Percentiles rank a stretch among this genome's conserved stretches.
phyloP scores from a whole-genome alignment of 2,329 filamentous ascomycete species.

The Colletotrichum siamense region DNA sequence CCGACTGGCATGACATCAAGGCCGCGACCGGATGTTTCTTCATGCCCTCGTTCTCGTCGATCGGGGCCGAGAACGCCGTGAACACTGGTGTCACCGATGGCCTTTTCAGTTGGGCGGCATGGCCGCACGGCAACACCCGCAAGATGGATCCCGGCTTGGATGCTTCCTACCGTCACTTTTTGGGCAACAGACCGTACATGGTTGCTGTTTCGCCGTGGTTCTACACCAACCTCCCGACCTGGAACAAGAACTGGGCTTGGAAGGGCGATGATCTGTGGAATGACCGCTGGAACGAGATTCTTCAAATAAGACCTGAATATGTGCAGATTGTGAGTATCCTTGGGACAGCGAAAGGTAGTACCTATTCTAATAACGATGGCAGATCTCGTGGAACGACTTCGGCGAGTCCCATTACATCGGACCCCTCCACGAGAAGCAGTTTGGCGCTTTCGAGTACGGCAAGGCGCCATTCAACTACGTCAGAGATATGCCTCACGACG shows the following conservation, averaged over 20 bases:
- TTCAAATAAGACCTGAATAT: conserved; percentile 51
- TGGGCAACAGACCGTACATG: conserved; percentile 42
- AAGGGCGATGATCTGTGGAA: conserved; percentile 65
- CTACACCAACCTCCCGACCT: conserved; percentile 62
- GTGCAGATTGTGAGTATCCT: conserved; percentile 48
- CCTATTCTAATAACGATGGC: not conserved
- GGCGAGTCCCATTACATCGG: conserved; percentile 62
- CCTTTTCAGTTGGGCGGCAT: conserved; percentile 42
- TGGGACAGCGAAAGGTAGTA: accelerated
- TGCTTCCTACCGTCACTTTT: conserved; percentile 19
- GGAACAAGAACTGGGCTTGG: conserved; percentile 68
- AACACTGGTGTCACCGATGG: conserved; percentile 32
- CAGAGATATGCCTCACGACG: conserved; percentile 52
- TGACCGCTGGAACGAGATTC: conserved; percentile 60
- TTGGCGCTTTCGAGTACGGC: conserved; percentile 14
- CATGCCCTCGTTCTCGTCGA: conserved; percentile 49
- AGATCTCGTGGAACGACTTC: conserved; percentile 50
- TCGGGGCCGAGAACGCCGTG: conserved; percentile 34
- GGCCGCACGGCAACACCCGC: conserved; percentile 33
- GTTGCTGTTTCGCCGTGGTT: conserved; percentile 65
- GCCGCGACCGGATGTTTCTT: conserved; percentile 42
- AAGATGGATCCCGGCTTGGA: conserved; percentile 24
- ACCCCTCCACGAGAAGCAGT: conserved; percentile 38
- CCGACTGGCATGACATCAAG: conserved; percentile 51
- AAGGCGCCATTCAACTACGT: conserved; percentile 46